Conservation (phyloP, 1,284 basidiomycete species). For the Dichomitus squalens region DNA sequence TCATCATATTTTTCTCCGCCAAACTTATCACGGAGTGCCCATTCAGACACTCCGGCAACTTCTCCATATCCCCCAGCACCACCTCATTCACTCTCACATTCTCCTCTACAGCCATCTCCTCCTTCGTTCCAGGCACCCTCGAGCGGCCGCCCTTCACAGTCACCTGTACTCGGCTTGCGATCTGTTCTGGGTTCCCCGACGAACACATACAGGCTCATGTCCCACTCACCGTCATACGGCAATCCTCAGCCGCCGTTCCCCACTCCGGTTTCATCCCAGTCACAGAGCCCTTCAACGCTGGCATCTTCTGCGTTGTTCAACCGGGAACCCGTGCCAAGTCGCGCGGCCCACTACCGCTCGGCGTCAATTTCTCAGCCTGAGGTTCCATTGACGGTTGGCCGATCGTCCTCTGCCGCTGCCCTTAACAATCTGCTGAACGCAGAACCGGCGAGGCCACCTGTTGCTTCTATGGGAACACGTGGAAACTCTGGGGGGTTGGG, state of each 20-base stretch:
- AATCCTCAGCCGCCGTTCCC: constrained; percentile 12
- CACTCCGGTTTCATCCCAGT: background rate
- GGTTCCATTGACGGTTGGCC: constrained; percentile 2
- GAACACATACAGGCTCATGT: constrained; percentile 13
- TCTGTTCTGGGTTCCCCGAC: constrained; percentile 20
- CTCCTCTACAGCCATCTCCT: constrained; percentile 18
- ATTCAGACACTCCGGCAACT: constrained; percentile 14
- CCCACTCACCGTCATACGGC: constrained; percentile 9
- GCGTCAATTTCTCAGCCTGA: constrained; percentile 14
- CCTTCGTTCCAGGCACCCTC: constrained; percentile 8
- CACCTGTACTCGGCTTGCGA: constrained; percentile 22
- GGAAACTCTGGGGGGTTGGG: constrained; percentile 27
- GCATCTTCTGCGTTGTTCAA: background rate
- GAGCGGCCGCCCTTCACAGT: constrained; percentile 19
- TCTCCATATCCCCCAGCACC: constrained; percentile 18
- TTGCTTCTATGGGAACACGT: constrained; percentile 8
- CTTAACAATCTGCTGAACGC: constrained; percentile 30
- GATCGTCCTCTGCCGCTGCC: constrained; percentile 23
- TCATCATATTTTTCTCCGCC: constrained; percentile 19
- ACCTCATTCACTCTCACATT: constrained; percentile 16
- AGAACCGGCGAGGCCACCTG: constrained; percentile 27
- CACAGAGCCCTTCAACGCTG: constrained; percentile 6
- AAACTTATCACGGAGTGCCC: constrained; percentile 20
- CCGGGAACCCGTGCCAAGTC: constrained; percentile 3
- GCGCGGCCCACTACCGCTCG: constrained; percentile 4